A percentile compares a stretch with the other conserved stretches of the same genome.
phyloP scores from a whole-genome alignment of 1,139 yeast species.

The Meyerozyma athensensis region DNA sequence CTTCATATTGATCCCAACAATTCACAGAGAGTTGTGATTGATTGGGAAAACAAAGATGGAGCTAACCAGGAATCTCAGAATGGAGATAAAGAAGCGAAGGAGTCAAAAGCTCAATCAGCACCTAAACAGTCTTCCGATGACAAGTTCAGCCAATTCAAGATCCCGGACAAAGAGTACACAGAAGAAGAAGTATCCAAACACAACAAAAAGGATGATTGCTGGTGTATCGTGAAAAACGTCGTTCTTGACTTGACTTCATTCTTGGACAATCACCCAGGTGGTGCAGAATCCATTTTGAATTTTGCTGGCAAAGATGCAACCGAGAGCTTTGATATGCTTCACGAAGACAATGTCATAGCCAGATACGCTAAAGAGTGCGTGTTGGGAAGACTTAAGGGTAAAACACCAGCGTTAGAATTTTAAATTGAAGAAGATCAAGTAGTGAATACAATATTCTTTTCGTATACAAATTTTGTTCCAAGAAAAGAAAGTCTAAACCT shows the following conservation, averaged over 20 bases:
- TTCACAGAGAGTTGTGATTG: constrained; percentile 21
- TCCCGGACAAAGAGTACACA: constrained; percentile 43
- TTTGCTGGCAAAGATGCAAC: constrained; percentile 94
- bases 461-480: constrained; percentile 2
- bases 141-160: constrained; percentile 18
- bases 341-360: constrained; percentile 49
- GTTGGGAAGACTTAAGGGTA: constrained; percentile 47
- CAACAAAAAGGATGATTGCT: constrained; percentile 61
- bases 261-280: constrained; percentile 85
- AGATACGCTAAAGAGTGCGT: constrained; percentile 46
- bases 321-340: constrained; percentile 64
- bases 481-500: constrained; percentile 1
- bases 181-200: constrained; percentile 61
- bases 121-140: constrained; percentile 7
- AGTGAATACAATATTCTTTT: constrained; percentile 4
- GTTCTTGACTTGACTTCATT: constrained; percentile 83
- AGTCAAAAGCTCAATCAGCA: background rate
- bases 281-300: constrained; percentile 61
- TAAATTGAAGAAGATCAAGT: constrained; percentile 4
- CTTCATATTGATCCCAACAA: constrained; percentile 42
- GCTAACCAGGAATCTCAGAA: background rate
- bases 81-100: background rate
- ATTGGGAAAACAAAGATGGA: constrained; percentile 17
- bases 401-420: constrained; percentile 34
- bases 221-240: constrained; percentile 83